These are phyloP conservation scores for Cryptococcus floricola DNA, from an alignment of 1,284 basidiomycete species.

Conservation along the genomic window DNA sequence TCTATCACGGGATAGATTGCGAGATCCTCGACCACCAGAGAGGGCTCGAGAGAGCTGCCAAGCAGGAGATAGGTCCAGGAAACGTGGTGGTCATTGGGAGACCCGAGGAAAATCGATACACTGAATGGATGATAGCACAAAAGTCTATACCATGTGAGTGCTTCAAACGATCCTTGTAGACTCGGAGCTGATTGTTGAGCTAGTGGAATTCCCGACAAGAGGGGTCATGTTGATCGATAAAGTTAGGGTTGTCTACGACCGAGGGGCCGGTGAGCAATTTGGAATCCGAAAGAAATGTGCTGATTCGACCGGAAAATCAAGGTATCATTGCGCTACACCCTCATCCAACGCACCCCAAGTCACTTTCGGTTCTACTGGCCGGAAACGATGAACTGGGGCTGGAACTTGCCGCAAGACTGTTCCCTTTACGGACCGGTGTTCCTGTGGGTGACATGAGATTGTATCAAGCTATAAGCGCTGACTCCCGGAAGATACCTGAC, in stretches of 20 bases:
- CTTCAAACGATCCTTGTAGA: neutral
- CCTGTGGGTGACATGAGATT: slow-evolving; percentile 15
- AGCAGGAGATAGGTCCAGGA: slow-evolving; percentile 30
- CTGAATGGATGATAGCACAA: slow-evolving; percentile 28
- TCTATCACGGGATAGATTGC: slow-evolving; percentile 66
- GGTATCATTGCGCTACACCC: slow-evolving; percentile 68
- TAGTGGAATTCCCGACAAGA: slow-evolving; percentile 41
- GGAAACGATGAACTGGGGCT: slow-evolving; percentile 58
- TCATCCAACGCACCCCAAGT: slow-evolving; percentile 54
- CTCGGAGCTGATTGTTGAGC: neutral
- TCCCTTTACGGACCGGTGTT: slow-evolving; percentile 75
- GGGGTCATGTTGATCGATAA: slow-evolving; percentile 26
- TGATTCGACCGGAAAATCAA: slow-evolving; percentile 23
- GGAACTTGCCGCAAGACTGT: slow-evolving; percentile 64
- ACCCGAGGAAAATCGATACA: slow-evolving; percentile 39
- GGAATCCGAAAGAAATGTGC: slow-evolving; percentile 8
- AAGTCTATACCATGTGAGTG: slow-evolving; percentile 29
- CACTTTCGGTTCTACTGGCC: slow-evolving; percentile 59
- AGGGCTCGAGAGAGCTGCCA: slow-evolving; percentile 35
- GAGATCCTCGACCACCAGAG: slow-evolving; percentile 57
- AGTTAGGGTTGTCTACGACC: slow-evolving; percentile 33
- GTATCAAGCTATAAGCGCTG: neutral
- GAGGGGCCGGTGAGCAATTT: slow-evolving; percentile 35
- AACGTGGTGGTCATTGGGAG: slow-evolving; percentile 58
- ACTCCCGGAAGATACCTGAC: slow-evolving; percentile 55